Conservation (phyloP, 805 yeast genomes). For the Starmerella lactis-condensi region DNA sequence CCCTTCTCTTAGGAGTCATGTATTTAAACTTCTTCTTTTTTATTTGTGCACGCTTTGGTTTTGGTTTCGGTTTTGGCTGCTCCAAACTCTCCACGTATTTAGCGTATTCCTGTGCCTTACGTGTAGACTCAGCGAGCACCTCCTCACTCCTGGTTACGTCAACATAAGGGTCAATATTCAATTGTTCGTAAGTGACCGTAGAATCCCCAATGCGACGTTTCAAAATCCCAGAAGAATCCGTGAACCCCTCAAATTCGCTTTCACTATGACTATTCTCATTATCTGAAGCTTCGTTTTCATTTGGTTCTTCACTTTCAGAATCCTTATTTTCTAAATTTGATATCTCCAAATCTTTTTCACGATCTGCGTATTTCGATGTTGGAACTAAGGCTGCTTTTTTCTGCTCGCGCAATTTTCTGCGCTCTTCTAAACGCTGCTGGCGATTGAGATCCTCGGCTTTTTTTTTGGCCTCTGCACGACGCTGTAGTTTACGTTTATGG, state of each 20-base stretch:
- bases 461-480: conserved; percentile 72
- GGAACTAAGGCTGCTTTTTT: too few species aligned
- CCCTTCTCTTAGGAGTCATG: conserved; percentile 1
- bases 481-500: conserved; percentile 76
- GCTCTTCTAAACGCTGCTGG: conserved; percentile 52
- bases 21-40: conserved; percentile 71
- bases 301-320: too few species aligned
- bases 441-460: conserved; percentile 62
- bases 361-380: too few species aligned
- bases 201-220: conserved; percentile 30
- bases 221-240: conserved; percentile 28
- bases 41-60: conserved; percentile 22
- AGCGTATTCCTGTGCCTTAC: conserved; percentile 71
- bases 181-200: conserved; percentile 39
- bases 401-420: conserved; percentile 54
- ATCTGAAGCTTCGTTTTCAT: conserved; percentile 14
- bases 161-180: conserved; percentile 44
- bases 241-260: conserved; percentile 27
- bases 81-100: conserved; percentile 35
- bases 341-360: too few species aligned
- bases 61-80: conserved; percentile 10
- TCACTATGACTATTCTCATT: conserved; percentile 19
- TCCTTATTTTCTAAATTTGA: too few species aligned
- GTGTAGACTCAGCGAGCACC: conserved; percentile 54
- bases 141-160: conserved; percentile 48